Evolutionary conservation across 2,329 filamentous ascomycete species (phyloP).

Genomic region (Coleophoma cylindrospora): DNA sequence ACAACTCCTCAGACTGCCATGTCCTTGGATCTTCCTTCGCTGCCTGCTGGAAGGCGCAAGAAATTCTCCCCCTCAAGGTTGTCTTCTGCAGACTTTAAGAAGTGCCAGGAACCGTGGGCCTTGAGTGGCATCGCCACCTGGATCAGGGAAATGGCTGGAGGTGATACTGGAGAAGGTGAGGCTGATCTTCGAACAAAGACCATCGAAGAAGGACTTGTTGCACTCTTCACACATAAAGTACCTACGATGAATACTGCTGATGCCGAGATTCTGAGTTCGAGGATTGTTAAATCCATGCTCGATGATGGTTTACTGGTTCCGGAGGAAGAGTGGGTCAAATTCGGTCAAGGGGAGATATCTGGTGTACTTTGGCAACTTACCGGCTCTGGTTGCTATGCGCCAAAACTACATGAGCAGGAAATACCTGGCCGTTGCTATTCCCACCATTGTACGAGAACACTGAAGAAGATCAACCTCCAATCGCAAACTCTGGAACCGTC

Average conservation of each 20-base stretch:
- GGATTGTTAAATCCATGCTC: constrained; percentile 77
- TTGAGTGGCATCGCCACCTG: constrained; percentile 81
- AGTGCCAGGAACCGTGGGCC: constrained; percentile 87
- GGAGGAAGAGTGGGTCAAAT: constrained; percentile 98
- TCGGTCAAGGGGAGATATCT: constrained; percentile 73
- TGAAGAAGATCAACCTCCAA: constrained; percentile 90
- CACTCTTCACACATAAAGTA: constrained; percentile 88
- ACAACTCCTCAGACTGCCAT: constrained; percentile 46
- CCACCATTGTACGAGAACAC: constrained; percentile 84
- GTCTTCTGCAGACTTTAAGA: constrained; percentile 73
- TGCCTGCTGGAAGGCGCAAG: constrained; percentile 74
- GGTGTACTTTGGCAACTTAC: constrained; percentile 94
- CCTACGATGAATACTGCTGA: constrained; percentile 98
- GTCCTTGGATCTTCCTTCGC: constrained; percentile 75
- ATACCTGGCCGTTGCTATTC: constrained; percentile 82
- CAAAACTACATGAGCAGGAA: constrained; percentile 64
- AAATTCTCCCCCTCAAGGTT: constrained; percentile 85
- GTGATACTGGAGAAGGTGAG: constrained; percentile 63
- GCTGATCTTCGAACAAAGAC: constrained; percentile 79
- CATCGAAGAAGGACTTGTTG: constrained; percentile 81
- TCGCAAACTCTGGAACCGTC: constrained; percentile 65
- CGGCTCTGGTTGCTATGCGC: constrained; percentile 84
- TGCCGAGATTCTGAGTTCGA: constrained; percentile 78
- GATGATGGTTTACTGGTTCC: constrained; percentile 70
- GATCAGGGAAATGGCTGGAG: constrained; percentile 73